Conservation (phyloP, 495 filamentous ascomycete genomes). For the Aspergillus homomorphus region DNA sequence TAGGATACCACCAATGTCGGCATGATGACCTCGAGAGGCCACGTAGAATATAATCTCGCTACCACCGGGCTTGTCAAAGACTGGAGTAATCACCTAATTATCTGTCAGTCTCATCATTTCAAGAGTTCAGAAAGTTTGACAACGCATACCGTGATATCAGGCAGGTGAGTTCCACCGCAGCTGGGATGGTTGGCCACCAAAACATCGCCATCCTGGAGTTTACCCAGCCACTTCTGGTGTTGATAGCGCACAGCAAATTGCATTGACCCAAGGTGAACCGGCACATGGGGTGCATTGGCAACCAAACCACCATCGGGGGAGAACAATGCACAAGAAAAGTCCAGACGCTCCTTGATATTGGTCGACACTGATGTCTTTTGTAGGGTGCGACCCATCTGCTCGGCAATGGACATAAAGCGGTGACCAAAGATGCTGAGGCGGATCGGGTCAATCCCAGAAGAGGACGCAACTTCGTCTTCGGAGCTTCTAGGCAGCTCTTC, state of each 20-base stretch:
- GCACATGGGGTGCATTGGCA: slow-evolving; percentile 91
- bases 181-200: slow-evolving; percentile 95
- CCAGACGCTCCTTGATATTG: slow-evolving; percentile 95
- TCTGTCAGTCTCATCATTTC: not conserved
- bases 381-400: slow-evolving; percentile 93
- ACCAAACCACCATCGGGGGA: slow-evolving; percentile 87
- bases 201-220: slow-evolving; percentile 86
- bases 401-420: slow-evolving; percentile 97
- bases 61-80: slow-evolving; percentile 65
- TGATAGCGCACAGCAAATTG: slow-evolving; percentile 92
- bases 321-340: slow-evolving; percentile 96
- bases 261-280: slow-evolving; percentile 91
- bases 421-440: slow-evolving; percentile 95
- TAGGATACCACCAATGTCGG: slow-evolving; percentile 94
- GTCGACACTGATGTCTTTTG: slow-evolving; percentile 98
- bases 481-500: slow-evolving; percentile 54
- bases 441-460: slow-evolving; percentile 71
- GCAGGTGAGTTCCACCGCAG: slow-evolving; percentile 83
- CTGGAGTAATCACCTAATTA: slow-evolving; percentile 59
- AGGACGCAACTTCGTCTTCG: slow-evolving; percentile 73
- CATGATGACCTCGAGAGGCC: slow-evolving; percentile 91
- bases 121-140: not conserved
- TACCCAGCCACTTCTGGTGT: slow-evolving; percentile 86
- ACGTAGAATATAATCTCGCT: slow-evolving; percentile 95
- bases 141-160: slow-evolving; percentile 77